phyloP scores from a whole-genome alignment of 164 flowering plant species.

The Vitis labrusca region DNA sequence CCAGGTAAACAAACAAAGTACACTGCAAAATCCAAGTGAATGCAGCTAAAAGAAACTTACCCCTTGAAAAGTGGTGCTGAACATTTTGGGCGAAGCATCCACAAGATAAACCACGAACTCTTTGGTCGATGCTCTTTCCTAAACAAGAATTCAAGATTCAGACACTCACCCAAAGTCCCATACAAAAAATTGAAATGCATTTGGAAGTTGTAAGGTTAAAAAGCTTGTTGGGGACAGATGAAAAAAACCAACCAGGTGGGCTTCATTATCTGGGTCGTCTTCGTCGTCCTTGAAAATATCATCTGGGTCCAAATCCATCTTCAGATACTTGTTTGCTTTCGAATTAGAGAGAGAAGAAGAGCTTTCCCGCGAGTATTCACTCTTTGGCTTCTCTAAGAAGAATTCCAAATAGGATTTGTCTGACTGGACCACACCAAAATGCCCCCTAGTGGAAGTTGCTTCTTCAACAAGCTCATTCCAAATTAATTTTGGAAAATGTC shows the following conservation, averaged over 20 bases:
- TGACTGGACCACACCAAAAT: too few relatives aligned
- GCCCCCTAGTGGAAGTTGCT: too few relatives aligned
- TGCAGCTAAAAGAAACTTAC: slow-evolving; percentile 37
- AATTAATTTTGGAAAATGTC: too few relatives aligned
- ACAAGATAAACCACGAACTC: slow-evolving; percentile 73
- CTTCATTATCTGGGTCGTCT: slow-evolving; percentile 60
- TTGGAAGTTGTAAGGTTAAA: too few relatives aligned
- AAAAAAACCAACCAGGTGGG: slow-evolving; percentile 42
- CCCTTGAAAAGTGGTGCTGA: slow-evolving; percentile 35
- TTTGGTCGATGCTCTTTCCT: slow-evolving; percentile 69
- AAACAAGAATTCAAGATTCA: slow-evolving; percentile 9
- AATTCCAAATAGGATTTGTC: too few relatives aligned
- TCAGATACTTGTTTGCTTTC: not conserved
- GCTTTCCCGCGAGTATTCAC: too few relatives aligned
- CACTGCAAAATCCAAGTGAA: too few relatives aligned
- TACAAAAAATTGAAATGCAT: not conserved
- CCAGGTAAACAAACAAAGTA: too few relatives aligned
- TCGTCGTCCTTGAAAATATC: slow-evolving; percentile 77
- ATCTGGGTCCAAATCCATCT: slow-evolving; percentile 73
- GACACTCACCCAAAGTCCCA: not conserved
- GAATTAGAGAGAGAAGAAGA: too few relatives aligned
- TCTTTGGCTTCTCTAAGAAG: too few relatives aligned
- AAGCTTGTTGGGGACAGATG: too few relatives aligned
- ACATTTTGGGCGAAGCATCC: slow-evolving; percentile 97
- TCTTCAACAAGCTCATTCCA: too few relatives aligned